Conservation (phyloP, 1,284 basidiomycete genomes). For the Volvariella volvacea region DNA sequence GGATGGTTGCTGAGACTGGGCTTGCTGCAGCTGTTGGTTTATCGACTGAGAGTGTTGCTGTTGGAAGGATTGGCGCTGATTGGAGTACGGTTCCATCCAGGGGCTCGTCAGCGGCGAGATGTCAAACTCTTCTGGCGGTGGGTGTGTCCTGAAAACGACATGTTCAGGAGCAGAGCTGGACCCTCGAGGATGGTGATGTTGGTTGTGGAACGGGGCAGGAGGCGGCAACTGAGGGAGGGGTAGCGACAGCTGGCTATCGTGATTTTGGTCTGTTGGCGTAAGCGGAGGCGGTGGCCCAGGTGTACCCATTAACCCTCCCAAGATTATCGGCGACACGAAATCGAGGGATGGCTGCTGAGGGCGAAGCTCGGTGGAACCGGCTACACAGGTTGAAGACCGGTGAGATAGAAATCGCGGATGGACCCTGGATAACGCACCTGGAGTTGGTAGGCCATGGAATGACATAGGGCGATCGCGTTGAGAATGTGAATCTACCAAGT, state of each 20-base stretch:
- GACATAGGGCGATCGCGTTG: conserved; percentile 24
- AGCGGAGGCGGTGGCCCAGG: conserved; percentile 10
- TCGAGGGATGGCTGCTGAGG: conserved; percentile 50
- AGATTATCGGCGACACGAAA: conserved; percentile 56
- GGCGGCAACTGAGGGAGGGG: conserved; percentile 10
- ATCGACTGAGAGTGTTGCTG: conserved; percentile 8
- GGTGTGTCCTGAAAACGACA: conserved; percentile 44
- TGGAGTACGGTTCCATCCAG: conserved; percentile 51
- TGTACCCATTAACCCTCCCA: conserved; percentile 34
- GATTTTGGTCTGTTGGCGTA: conserved; percentile 16
- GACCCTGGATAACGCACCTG: conserved; percentile 39
- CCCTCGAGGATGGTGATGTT: conserved; percentile 22
- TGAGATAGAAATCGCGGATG: not conserved
- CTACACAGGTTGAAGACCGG: conserved; percentile 22
- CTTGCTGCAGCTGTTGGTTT: conserved; percentile 10
- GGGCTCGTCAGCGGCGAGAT: conserved; percentile 73
- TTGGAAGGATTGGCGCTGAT: conserved; percentile 12
- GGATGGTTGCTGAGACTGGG: conserved; percentile 1
- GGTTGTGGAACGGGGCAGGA: conserved; percentile 14
- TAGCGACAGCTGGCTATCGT: conserved; percentile 5
- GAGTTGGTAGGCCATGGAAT: conserved; percentile 65
- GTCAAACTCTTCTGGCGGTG: conserved; percentile 54
- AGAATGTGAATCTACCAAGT: conserved; percentile 15
- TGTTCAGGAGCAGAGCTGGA: conserved; percentile 57
- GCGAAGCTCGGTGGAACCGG: conserved; percentile 60